These are phyloP conservation scores for Musa balbisiana DNA, from an alignment of 202 grass and related monocot species.

Conservation along the genomic window DNA sequence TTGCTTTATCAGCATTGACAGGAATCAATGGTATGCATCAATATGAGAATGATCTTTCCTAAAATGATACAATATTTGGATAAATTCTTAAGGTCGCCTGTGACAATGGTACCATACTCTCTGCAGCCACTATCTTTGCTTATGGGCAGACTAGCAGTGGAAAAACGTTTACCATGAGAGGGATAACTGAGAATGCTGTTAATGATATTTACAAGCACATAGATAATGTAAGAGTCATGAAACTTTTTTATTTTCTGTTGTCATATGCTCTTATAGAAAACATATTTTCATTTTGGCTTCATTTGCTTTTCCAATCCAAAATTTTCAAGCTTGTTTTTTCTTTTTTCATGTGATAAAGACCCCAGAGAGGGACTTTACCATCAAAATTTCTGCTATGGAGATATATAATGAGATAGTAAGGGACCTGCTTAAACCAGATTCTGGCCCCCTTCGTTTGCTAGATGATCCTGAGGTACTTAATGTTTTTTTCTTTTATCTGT, in stretches of 20 bases:
- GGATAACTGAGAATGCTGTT: conserved; percentile 80
- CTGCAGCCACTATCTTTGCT: conserved; percentile 90
- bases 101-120: not conserved
- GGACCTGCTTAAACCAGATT: conserved; percentile 85
- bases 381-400: conserved; percentile 98
- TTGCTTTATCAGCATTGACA: conserved; percentile 43
- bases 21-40: conserved; percentile 43
- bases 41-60: not conserved
- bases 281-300: not conserved
- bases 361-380: conserved; percentile 78
- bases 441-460: conserved; percentile 76
- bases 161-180: conserved; percentile 96
- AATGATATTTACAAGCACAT: conserved; percentile 89
- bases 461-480: conserved; percentile 81
- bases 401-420: conserved; percentile 98
- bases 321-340: not conserved
- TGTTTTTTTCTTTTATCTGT: not conserved
- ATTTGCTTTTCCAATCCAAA: not conserved
- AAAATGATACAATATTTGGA: not conserved
- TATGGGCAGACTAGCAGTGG: conserved; percentile 99
- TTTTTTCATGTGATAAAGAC: conserved; percentile 32
- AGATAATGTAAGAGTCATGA: conserved; percentile 52
- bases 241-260: conserved; percentile 16
- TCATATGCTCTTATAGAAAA: not conserved
- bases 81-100: not conserved